A percentile compares a stretch with the other conserved stretches of the same genome.
phyloP scores from a whole-genome alignment of 139 green algal species.

The Tetradesmus lagerheimii region DNA sequence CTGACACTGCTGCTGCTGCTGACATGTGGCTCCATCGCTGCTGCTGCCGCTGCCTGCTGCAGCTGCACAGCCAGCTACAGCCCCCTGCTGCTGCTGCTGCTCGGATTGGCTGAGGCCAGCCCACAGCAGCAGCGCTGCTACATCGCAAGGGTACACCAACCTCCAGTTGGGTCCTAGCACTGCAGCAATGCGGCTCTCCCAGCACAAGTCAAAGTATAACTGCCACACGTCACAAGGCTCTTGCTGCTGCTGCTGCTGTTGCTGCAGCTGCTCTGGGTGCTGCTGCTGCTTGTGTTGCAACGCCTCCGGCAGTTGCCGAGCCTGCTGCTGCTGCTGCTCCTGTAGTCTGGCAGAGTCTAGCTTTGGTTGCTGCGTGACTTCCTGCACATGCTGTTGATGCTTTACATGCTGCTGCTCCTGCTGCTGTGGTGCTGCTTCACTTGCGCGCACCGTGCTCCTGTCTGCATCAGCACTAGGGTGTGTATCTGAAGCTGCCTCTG shows the following conservation, averaged over 20 bases:
- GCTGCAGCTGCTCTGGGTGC: not conserved
- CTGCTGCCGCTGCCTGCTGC: not conserved
- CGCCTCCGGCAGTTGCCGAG: not conserved
- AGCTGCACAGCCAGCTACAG: not conserved
- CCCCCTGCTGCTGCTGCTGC: not conserved
- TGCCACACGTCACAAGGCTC: slow-evolving; percentile 26
- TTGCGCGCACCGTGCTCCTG: not conserved
- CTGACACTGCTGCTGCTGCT: slow-evolving; percentile 32
- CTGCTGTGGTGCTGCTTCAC: slow-evolving; percentile 27
- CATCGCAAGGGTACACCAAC: not conserved
- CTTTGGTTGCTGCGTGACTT: not conserved
- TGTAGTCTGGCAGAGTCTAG: not conserved
- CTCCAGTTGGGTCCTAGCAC: slow-evolving; percentile 11
- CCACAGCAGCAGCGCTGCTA: slow-evolving; percentile 33
- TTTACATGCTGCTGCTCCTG: not conserved
- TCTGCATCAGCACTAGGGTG: not conserved
- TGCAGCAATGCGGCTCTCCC: not conserved
- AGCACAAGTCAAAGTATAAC: slow-evolving; percentile 39
- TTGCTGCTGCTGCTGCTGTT: slow-evolving; percentile 25
- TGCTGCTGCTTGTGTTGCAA: not conserved
- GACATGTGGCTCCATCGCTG: not conserved
- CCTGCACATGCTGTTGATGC: not conserved
- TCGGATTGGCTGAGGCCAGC: not conserved
- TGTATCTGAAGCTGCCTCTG: not conserved
- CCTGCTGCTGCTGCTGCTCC: not conserved